Evolutionary conservation across 106 monocot species (phyloP), one percentile per base, ranked within the genome.

Genomic region (Dendrobium huoshanense): DNA sequence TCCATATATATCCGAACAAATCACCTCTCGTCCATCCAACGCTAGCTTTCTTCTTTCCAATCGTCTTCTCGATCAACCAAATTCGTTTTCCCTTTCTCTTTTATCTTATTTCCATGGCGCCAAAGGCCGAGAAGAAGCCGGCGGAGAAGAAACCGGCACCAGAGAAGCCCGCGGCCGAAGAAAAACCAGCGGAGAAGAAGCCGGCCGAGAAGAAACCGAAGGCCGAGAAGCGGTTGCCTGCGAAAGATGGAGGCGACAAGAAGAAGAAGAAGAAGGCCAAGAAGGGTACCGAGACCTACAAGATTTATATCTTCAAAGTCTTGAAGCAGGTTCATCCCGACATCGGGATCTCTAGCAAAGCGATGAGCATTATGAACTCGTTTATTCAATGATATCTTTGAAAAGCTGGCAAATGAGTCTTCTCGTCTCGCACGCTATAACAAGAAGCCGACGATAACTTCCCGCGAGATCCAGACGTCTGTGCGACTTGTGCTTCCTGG

Each of bases 231-330:
- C 73, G 82, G 0, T 45, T 85, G 4, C 85, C 85, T 0, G 70
- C 85, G 17, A 85, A 85, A 44, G 85, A 81, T 4, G 33, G 13
- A 0, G 40, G 37, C 45, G 85, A 82, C 48, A 82, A 82, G 72
- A 79, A 79, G 81, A 86, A 86, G 79, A 86, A 76, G 86, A 86
- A 79, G 79, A 87, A 74, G 86, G 72, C 68, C 43, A 87, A 84
- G 90, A 88, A 88, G 85, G 59, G 77, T 24, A 67, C 37, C 15
- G 95, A 96, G 85, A 96, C 95, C 2, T 96, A 96, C 89, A 96
- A 96, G 88, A 93, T 96, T 81, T 96, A 96, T 88, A 96, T 96
- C 82, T 96, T 96, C 91, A 96, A 96, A 90, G 96, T 96, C 27
- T 67, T 96, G 61, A 96, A 96, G 87, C 96, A 96, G 90, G 96